Evolutionary conservation across 306 rosid species (phyloP).

Genomic region (Vigna angularis): DNA sequence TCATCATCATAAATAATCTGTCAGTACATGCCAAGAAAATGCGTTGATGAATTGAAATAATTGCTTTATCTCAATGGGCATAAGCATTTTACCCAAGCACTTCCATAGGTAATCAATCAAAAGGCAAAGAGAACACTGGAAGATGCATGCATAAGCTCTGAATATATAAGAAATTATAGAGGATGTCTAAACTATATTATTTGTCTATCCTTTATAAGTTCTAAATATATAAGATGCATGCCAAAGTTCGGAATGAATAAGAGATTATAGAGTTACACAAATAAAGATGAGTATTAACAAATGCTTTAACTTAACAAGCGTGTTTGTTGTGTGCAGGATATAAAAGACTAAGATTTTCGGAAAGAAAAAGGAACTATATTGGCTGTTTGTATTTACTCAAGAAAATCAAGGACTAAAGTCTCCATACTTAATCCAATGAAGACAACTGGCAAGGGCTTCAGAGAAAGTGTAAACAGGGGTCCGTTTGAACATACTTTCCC

Average conservation of each 20-base stretch:
- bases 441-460: slow-evolving; percentile 1
- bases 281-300: slow-evolving; percentile 3
- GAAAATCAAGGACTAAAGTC: slow-evolving; percentile 11
- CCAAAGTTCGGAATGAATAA: too few species aligned
- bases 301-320: neutral
- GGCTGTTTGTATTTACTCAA: neutral
- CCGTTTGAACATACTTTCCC: too few species aligned
- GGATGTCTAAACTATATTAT: neutral
- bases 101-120: slow-evolving; percentile 16
- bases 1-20: slow-evolving; percentile 18
- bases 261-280: neutral
- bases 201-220: too few species aligned
- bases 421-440: slow-evolving; percentile 23
- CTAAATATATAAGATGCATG: too few species aligned
- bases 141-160: slow-evolving; percentile 3
- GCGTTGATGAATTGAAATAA: neutral
- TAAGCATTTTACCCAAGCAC: slow-evolving; percentile 2
- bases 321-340: neutral
- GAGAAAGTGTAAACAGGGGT: neutral
- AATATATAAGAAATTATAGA: neutral
- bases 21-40: slow-evolving; percentile 24
- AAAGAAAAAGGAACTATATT: slow-evolving; percentile 12
- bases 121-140: slow-evolving; percentile 16
- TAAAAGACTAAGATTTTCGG: neutral
- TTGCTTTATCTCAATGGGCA: neutral